These are phyloP conservation scores for Pseudogymnoascus sp. DNA, from an alignment of 2,329 filamentous ascomycete species.

Conservation along the genomic window DNA sequence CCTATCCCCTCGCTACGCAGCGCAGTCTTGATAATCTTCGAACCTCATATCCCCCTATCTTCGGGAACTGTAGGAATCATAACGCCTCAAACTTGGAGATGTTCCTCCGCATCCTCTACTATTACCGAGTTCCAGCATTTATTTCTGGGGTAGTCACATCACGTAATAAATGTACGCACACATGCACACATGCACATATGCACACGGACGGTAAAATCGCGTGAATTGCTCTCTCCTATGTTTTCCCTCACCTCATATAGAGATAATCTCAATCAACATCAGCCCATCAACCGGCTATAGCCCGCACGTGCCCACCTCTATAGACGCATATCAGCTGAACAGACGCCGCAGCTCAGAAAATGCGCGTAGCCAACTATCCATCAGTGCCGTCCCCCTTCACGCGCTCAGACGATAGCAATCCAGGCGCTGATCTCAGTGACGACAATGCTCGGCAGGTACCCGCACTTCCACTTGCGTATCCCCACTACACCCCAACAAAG, in stretches of 20 bases:
- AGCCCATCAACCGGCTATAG: background rate
- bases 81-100: background rate
- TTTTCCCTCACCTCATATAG: background rate
- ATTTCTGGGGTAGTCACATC: background rate
- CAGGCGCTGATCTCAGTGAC: background rate
- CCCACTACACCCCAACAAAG: background rate
- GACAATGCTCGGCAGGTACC: background rate
- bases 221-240: background rate
- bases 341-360: background rate
- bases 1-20: background rate
- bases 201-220: background rate
- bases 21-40: background rate
- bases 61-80: background rate
- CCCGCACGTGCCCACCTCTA: background rate
- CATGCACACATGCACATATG: background rate
- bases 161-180: background rate
- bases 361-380: background rate
- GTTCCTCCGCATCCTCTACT: background rate
- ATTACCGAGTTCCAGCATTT: background rate
- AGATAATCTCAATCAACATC: background rate
- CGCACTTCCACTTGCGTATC: background rate
- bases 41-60: background rate
- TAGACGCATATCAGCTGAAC: background rate
- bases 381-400: background rate
- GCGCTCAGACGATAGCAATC: background rate